A percentile compares a stretch with the other conserved stretches of the same genome.
Evolutionary conservation across 768 basidiomycete species (phyloP).

Genomic region (Mycena indigotica): DNA sequence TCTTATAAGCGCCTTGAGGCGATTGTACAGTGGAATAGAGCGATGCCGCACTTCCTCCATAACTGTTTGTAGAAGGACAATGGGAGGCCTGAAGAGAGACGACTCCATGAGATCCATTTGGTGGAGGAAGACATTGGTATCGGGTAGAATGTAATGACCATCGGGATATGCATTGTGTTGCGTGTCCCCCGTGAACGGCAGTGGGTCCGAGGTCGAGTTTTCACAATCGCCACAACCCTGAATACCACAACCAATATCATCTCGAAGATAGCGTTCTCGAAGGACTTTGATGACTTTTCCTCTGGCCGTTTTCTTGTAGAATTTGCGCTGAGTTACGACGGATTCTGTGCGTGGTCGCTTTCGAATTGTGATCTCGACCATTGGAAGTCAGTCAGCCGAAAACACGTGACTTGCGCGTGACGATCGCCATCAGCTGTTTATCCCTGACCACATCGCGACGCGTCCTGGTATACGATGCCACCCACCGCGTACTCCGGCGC

Average conservation of each 20-base stretch:
- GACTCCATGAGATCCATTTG: constrained; percentile 98
- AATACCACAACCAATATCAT: constrained; percentile 89
- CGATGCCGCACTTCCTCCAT: constrained; percentile 96
- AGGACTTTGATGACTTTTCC: constrained; percentile 96
- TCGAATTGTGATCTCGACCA: constrained; percentile 68
- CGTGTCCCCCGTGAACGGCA: constrained; percentile 63
- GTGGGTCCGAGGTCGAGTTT: constrained; percentile 38
- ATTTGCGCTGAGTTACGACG: constrained; percentile 81
- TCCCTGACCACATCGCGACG: neutral
- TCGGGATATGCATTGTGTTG: constrained; percentile 57
- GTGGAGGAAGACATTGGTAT: constrained; percentile 92
- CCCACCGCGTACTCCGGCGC: constrained; percentile 32
- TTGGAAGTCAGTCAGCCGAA: constrained; percentile 11
- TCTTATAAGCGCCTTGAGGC: constrained; percentile 81
- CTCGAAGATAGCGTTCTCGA: constrained; percentile 89
- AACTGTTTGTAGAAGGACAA: constrained; percentile 93
- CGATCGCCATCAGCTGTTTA: too few relatives aligned
- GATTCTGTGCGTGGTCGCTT: constrained; percentile 75
- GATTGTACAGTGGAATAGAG: constrained; percentile 89
- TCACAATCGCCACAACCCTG: constrained; percentile 66
- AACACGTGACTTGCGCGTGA: neutral
- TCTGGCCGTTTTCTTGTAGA: constrained; percentile 92
- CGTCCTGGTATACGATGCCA: constrained; percentile 1
- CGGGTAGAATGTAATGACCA: constrained; percentile 85
- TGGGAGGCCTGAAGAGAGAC: constrained; percentile 68